Evolutionary conservation across 139 green algal species (phyloP).

Genomic region (Volvox reticuliferus): DNA sequence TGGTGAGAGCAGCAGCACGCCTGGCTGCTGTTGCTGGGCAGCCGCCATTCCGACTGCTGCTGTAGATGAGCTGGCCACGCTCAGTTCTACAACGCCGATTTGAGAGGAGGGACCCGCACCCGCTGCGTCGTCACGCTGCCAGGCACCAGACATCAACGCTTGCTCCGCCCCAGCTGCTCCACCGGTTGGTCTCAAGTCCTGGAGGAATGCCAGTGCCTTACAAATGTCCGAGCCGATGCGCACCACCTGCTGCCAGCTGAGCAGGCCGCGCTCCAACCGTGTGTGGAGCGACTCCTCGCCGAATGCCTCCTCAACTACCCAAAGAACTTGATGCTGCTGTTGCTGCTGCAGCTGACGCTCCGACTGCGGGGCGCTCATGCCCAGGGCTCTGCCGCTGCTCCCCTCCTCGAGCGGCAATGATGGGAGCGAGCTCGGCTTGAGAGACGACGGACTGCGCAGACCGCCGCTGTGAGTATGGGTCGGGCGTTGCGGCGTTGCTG

Average conservation of each 20-base stretch:
- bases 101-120: constrained; percentile 1
- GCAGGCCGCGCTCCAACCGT: constrained; percentile 63
- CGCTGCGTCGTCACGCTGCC: not conserved
- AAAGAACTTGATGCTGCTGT: constrained; percentile 55
- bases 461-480: not conserved
- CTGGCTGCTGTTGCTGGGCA: not conserved
- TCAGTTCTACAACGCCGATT: not conserved
- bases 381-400: not conserved
- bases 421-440: not conserved
- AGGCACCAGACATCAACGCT: not conserved
- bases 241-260: constrained; percentile 71
- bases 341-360: not conserved
- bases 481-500: constrained; percentile 26
- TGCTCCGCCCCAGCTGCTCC: constrained; percentile 18
- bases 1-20: constrained; percentile 51
- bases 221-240: constrained; percentile 62
- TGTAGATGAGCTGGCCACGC: not conserved
- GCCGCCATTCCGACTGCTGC: not conserved
- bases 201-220: constrained; percentile 66
- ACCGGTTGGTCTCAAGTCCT: constrained; percentile 55
- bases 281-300: constrained; percentile 63
- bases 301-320: constrained; percentile 74
- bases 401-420: not conserved
- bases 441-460: not conserved
- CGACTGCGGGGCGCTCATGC: not conserved